Conservation (phyloP, 1,139 yeast species). For the Candida pseudoviswanathii region DNA sequence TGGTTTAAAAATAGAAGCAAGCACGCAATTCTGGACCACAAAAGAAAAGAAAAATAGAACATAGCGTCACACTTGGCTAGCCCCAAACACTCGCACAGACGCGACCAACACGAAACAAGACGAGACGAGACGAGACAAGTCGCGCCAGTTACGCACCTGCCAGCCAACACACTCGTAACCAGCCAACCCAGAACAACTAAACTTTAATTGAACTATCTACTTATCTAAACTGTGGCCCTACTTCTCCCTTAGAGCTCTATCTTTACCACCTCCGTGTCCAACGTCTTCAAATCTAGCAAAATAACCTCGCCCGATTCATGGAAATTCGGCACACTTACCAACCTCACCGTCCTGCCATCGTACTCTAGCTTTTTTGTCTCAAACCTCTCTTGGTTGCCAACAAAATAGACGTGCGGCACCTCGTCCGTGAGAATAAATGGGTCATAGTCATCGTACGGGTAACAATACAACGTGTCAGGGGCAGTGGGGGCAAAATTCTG, state of each 20-base stretch:
- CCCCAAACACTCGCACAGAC: no score
- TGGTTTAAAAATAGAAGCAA: background rate
- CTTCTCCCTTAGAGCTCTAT: constrained; percentile 11
- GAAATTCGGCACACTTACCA: constrained; percentile 76
- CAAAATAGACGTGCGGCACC: constrained; percentile 84
- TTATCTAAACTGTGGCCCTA: no score
- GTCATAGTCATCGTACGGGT: constrained; percentile 78
- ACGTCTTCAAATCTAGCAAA: constrained; percentile 59
- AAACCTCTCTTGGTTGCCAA: constrained; percentile 76
- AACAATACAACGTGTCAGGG: constrained; percentile 92
- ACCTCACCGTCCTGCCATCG: constrained; percentile 39
- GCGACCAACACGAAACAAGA: no score
- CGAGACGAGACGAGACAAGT: no score
- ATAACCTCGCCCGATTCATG: constrained; percentile 67
- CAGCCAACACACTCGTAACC: no score
- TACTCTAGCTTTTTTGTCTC: constrained; percentile 34
- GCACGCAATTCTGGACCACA: no score
- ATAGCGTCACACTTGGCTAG: no score
- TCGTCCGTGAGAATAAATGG: constrained; percentile 72
- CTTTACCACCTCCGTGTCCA: constrained; percentile 51
- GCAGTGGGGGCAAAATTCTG: constrained; percentile 92
- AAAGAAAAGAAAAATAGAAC: no score
- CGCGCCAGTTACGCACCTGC: no score
- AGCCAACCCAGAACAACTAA: no score
- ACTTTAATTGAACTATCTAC: no score